Evolutionary conservation across 352 stramenopile species (phyloP), one percentile per base, ranked within the genome.

Genomic region (Globisporangium paddicum): DNA sequence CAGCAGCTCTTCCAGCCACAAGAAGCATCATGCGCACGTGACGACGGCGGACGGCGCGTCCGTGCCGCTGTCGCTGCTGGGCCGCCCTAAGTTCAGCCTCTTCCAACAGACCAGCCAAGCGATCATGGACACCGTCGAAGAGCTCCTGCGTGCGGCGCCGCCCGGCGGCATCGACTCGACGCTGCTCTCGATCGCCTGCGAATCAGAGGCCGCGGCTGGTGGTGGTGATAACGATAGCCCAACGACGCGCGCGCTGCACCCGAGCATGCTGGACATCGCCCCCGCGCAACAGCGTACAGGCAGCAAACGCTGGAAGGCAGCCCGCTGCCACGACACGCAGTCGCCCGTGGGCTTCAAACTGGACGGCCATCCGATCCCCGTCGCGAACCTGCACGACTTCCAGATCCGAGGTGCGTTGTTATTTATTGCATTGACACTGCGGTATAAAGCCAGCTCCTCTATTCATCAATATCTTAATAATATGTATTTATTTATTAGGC

Each of bases 1-100:
- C 40, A 58, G 25, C 58, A 57, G 45, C 18, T 41, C 35, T n/a
- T 18, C 32, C 42, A 28, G 28, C 21, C 21, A 28, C 19, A 41
- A 65, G 9, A 35, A 61, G 16, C 54, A 48, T 25, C 10, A 13
- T 14, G 9, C 44, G 25, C 48, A 66, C 7, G 54, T 69, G 30
- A 23, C 56, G 19, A 48, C 42, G 3, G 58, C 30, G 2, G 55
- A 64, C 35, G 66, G 54, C 23, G 37, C 51, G 45, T 42, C 52
- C 26, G 72, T 87, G 42, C 77, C 75, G 47, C 60, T 73, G 28
- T 82, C 72, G 19, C 64, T 95, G 28, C 67, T 96, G 16, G 89
- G 81, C 0, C 68, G 87, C 6, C 87, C 87, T 56, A 95, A 95
- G 67, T 97, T 96, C 64, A 96, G 86, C 67, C 69, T 90, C 19